Base-by-base conservation (phyloP, 495 filamentous ascomycete species). In the Sordaria brevicollis region DNA sequence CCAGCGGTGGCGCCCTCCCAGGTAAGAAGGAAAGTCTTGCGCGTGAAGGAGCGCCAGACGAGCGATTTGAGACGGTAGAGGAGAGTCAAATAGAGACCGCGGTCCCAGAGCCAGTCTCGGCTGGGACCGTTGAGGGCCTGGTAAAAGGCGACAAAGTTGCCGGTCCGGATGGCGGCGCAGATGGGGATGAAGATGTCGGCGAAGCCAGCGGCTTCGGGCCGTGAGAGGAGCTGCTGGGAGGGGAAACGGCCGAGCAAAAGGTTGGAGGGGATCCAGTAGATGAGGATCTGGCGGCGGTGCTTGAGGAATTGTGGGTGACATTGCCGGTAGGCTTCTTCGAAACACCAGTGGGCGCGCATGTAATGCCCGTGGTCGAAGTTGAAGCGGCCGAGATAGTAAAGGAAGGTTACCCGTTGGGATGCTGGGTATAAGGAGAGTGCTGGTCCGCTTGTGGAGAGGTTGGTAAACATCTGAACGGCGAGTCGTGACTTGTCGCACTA, bases 331-430 rank as follows among this genome's bases (percentile, higher is more conserved):
- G 94, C 92, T 33, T 88, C 83, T 74, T 94, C 88, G 13, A 97
- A 83, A 43, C 88, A 92, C 33, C 86, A 82, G 67, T 89, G 87
- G 0, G 94, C 92, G 15, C 87, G 86, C 72, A 87, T 88, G 80
- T 92, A 97, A 73, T 96, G 89, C 54, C 86, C 90, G 71, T 92
- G 92, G 68, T 89, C 87, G 75, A 97, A 93, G 70, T 91, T 85
- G 75, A 94, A 97, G 41, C 93, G 90, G 35, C 94, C 94, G 19
- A 97, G 90, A 76, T 97, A 97, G 80, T 97, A 97, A 6, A 97
- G 88, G 77, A 93, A 98, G 25, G 94, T 93, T 34, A 96, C 92
- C 43, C 92, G 87, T 70, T 97, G 92, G 10, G 92, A 86, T n/a
- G 92, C 92, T 17, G 94, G 92, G 76, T 93, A 97, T 49, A 90